Base-by-base conservation (phyloP, 176 grass and related monocot species). In the Oryza nivara region DNA sequence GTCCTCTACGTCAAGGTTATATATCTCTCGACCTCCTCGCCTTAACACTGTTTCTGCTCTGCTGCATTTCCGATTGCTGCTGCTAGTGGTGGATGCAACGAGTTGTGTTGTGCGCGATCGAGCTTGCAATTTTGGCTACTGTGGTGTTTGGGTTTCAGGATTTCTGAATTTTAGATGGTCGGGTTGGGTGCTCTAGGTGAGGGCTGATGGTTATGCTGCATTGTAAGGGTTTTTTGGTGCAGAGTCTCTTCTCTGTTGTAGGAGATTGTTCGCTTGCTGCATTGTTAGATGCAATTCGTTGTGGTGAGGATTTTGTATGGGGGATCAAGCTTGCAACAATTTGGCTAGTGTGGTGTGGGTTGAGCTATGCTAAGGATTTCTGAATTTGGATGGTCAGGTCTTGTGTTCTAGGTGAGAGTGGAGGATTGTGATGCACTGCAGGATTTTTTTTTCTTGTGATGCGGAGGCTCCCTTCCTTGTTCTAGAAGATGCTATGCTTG, bases 1-100 rank as follows among this genome's bases (percentile, higher is more conserved):
- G 93, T 98, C 2, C 90, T 98, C 49, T 98, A 98, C 34, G 89
- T 98, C 63, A 98, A 96, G 93, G 96, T 98, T 49, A 49, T 49
- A 49, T 7, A 1, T 28, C 2, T 7, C 7, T 28, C 2, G 7
- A 32, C 30, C 26, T 32, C 48, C 9, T 47, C 4, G 17, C 47
- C 61, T 68, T 74, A 40, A 40, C 32, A 4, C 38, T 30, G 44
- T 10, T 58, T 45, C 22, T 76, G 7, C 11, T 32, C 63, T 78
- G 15, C 11, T 64, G 11, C 58, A 2, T 78, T 67, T 9, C 60
- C 11, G 28, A 36, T 36, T 36, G 7, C 51, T 23, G 34, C 9
- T 23, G 34, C 9, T 23, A 15, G 4, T 4, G 20, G 22, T 64
- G 74, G 49, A 63, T 72, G 66, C 13, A 41, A 4, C 17, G 41